A percentile compares a stretch with the other conserved stretches of the same genome.
Conservation (phyloP, 169 alveolate species). For the Cryptosporidium ubiquitum region DNA sequence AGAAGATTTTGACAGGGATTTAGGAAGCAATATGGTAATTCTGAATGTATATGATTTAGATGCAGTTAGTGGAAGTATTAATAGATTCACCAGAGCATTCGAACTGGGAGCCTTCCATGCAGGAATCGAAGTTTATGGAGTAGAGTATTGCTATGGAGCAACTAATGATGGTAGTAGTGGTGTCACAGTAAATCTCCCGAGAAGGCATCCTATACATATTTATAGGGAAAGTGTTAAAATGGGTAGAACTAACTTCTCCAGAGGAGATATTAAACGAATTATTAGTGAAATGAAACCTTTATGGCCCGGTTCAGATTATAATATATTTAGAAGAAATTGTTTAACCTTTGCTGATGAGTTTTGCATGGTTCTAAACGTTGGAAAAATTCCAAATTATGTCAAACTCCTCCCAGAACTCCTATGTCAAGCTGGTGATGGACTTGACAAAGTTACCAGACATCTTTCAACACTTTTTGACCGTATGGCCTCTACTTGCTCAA, state of each 20-base stretch:
- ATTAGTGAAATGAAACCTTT: slow-evolving; percentile 39
- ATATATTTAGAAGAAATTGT: slow-evolving; percentile 74
- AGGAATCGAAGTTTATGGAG: slow-evolving; percentile 75
- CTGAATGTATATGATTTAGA: slow-evolving; percentile 75
- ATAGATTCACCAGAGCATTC: slow-evolving; percentile 58
- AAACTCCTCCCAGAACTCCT: slow-evolving; percentile 57
- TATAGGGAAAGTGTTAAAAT: slow-evolving; percentile 73
- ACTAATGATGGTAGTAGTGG: slow-evolving; percentile 74
- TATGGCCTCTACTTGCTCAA: slow-evolving; percentile 46
- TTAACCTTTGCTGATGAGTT: slow-evolving; percentile 74
- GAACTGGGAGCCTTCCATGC: slow-evolving; percentile 76
- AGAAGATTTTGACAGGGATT: slow-evolving; percentile 13
- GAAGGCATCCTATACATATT: slow-evolving; percentile 73
- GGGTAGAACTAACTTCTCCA: slow-evolving; percentile 71
- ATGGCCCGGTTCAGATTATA: slow-evolving; percentile 74
- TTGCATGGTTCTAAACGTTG: slow-evolving; percentile 45
- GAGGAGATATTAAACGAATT: slow-evolving; percentile 65
- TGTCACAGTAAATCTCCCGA: slow-evolving; percentile 64
- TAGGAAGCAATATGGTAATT: slow-evolving; percentile 50
- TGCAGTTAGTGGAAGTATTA: slow-evolving; percentile 50
- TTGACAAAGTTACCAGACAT: slow-evolving; percentile 39
- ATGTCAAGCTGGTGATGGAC: slow-evolving; percentile 70
- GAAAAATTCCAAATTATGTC: slow-evolving; percentile 57
- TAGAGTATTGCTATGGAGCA: slow-evolving; percentile 74
- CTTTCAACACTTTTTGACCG: slow-evolving; percentile 23